phyloP scores from a whole-genome alignment of 495 filamentous ascomycete species.

The Podospora fimiseda region DNA sequence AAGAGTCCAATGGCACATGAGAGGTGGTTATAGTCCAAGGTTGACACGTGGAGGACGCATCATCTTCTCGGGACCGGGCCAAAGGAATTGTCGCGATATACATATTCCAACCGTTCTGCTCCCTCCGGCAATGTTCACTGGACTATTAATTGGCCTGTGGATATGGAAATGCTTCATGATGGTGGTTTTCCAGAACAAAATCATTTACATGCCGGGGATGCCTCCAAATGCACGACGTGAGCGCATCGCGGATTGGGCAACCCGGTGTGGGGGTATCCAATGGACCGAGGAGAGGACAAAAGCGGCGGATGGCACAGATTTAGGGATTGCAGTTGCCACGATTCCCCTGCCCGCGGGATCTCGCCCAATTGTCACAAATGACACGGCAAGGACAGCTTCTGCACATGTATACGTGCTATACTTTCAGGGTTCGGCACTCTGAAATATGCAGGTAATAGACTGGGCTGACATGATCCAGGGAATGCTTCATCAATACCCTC shows the following conservation, averaged over 20 bases:
- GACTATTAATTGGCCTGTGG: constrained; percentile 63
- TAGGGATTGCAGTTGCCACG: constrained; percentile 50
- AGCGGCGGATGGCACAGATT: constrained; percentile 53
- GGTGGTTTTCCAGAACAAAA: constrained; percentile 73
- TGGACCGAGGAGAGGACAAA: constrained; percentile 56
- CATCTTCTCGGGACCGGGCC: not conserved
- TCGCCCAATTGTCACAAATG: not conserved
- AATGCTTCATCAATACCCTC: constrained; percentile 65
- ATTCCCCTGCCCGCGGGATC: constrained; percentile 16
- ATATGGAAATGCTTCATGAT: constrained; percentile 78
- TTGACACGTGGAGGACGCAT: not conserved
- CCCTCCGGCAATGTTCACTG: constrained; percentile 60
- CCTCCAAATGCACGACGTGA: constrained; percentile 55
- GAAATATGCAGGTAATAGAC: not conserved
- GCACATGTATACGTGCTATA: constrained; percentile 47
- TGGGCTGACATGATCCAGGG: constrained; percentile 37
- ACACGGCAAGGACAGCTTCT: not conserved
- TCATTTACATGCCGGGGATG: constrained; percentile 72
- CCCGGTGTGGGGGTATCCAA: constrained; percentile 47
- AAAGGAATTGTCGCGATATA: constrained; percentile 16
- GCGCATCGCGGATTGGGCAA: constrained; percentile 54
- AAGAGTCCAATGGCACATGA: constrained; percentile 4
- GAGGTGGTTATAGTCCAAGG: too few relatives aligned
- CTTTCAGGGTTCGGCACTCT: constrained; percentile 46
- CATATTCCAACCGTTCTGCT: constrained; percentile 51